Evolutionary conservation across 2,329 filamentous ascomycete genomes (phyloP).

Genomic region (Parastagonospora avenae): DNA sequence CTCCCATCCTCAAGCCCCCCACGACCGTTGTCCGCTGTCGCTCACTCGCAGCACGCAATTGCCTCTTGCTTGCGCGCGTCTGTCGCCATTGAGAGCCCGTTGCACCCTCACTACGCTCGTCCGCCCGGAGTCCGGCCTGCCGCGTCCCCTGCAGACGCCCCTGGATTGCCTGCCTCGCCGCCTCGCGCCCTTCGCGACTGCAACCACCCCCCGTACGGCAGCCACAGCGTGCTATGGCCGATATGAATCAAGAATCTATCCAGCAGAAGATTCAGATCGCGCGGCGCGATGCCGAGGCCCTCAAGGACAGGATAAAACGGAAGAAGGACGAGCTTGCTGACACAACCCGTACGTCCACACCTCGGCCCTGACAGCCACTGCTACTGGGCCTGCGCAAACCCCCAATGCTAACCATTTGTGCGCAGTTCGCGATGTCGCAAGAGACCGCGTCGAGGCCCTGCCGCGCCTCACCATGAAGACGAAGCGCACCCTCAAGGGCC

Average conservation of each 20-base stretch:
- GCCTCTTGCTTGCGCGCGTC: constrained; percentile 31
- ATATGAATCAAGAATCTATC: constrained; percentile 57
- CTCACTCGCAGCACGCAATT: constrained; percentile 33
- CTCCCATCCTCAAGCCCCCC: constrained; percentile 19
- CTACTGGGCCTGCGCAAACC: constrained; percentile 1
- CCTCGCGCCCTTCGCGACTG: constrained; percentile 23
- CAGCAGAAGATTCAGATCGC: constrained; percentile 84
- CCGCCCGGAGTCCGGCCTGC: constrained; percentile 23
- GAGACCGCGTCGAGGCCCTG: constrained; percentile 89
- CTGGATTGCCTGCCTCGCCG: constrained; percentile 39
- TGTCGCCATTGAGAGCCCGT: constrained; percentile 27
- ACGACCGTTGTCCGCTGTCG: constrained; percentile 11
- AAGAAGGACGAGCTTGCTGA: constrained; percentile 99
- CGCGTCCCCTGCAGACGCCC: constrained; percentile 40
- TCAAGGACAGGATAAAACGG: constrained; percentile 98
- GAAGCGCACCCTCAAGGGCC: constrained; percentile 94
- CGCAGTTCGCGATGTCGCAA: constrained; percentile 87
- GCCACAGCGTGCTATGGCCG: constrained; percentile 47
- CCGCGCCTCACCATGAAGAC: constrained; percentile 97
- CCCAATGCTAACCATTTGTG: constrained; percentile 29
- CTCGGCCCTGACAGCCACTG: constrained; percentile 3
- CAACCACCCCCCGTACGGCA: constrained; percentile 11
- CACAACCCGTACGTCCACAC: constrained; percentile 79
- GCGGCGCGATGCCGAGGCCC: constrained; percentile 93
- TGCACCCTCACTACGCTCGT: constrained; percentile 10